Evolutionary conservation across 2,329 filamentous ascomycete species (phyloP).

Genomic region (Trichophyton verrucosum): DNA sequence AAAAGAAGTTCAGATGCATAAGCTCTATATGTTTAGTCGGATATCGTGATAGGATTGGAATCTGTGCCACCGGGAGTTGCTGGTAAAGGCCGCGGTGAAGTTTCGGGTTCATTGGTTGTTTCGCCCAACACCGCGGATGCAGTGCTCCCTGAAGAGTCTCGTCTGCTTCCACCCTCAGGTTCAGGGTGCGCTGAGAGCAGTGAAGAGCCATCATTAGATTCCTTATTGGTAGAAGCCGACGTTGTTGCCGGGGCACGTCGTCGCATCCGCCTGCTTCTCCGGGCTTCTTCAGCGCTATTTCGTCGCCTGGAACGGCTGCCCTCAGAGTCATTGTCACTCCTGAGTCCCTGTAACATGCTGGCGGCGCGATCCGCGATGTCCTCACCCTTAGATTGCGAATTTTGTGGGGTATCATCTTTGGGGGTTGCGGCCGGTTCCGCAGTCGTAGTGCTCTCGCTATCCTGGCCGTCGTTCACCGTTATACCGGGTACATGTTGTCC

Average conservation of each 20-base stretch:
- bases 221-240: conserved; percentile 23
- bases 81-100: background rate
- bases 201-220: conserved; percentile 7
- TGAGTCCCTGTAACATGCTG: conserved; percentile 69
- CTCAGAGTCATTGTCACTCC: conserved; percentile 48
- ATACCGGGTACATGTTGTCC: conserved; percentile 76
- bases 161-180: background rate
- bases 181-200: conserved; percentile 1
- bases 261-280: conserved; percentile 53
- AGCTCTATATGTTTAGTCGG: background rate
- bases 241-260: conserved; percentile 43
- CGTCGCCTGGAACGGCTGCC: conserved; percentile 49
- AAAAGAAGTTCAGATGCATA: background rate
- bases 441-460: conserved; percentile 29
- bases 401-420: conserved; percentile 24
- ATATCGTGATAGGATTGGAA: conserved; percentile 3
- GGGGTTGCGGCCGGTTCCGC: conserved; percentile 32
- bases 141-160: background rate
- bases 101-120: background rate
- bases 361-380: conserved; percentile 80
- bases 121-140: background rate
- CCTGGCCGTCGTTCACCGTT: conserved; percentile 46
- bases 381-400: conserved; percentile 39
- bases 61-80: background rate
- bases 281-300: conserved; percentile 69